These are phyloP conservation scores for Musa itinerans DNA, from an alignment of 176 grass and related monocot genomes.

Conservation along the genomic window DNA sequence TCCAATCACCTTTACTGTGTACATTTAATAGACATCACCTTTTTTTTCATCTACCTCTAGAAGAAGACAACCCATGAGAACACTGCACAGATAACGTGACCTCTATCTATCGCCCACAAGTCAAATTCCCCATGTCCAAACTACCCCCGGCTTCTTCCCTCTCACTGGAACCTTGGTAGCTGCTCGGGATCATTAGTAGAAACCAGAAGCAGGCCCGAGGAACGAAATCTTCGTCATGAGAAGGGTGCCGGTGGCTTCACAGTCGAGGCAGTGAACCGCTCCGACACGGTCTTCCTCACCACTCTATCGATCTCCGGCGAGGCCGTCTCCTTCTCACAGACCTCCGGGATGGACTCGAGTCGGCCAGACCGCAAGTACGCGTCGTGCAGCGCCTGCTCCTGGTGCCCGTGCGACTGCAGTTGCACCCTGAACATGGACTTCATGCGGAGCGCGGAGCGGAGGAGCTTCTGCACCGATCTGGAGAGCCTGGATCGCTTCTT, in stretches of 20 bases:
- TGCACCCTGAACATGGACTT: not conserved
- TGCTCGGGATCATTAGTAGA: no score
- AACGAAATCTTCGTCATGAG: not conserved
- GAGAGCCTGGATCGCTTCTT: slow-evolving; percentile 12
- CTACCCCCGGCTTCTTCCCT: no score
- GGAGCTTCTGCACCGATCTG: slow-evolving; percentile 7
- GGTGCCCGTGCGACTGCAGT: not conserved
- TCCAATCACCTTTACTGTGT: no score
- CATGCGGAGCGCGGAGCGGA: slow-evolving; percentile 6
- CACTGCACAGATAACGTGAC: no score
- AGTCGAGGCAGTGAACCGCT: not conserved
- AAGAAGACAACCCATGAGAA: no score
- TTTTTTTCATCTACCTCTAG: no score
- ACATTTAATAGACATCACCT: no score
- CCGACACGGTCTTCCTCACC: slow-evolving; percentile 3
- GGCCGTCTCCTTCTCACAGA: slow-evolving; percentile 7
- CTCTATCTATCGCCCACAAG: no score
- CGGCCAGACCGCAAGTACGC: not conserved
- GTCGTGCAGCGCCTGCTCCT: not conserved
- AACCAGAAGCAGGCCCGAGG: not conserved
- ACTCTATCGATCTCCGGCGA: not conserved
- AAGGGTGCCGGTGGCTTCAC: not conserved
- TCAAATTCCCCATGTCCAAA: no score
- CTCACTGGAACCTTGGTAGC: no score
- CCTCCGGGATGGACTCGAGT: slow-evolving; percentile 17